Base-by-base conservation (phyloP, 1,139 yeast genomes). In the Yamadazyma membranifaciens region DNA sequence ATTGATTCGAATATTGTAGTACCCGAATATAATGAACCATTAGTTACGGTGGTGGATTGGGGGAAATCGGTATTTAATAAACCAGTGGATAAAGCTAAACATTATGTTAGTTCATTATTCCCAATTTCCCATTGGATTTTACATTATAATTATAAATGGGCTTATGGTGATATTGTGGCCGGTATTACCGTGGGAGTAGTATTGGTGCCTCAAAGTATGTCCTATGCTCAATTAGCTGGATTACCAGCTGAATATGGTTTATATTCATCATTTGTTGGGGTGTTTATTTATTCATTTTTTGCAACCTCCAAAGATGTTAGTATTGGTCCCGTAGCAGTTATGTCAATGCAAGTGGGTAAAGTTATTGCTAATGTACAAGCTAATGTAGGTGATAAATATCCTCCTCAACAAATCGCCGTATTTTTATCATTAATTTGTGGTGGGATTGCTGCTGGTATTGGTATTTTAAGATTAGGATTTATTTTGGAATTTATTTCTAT, bases 241-340 rank as follows among this genome's bases (percentile, higher is more conserved):
- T 74, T 91, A 46, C 74, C 81, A 5, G 81, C 96, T 5, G 84
- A 89, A 61, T 89, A 81, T 52, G 98, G 98, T 39, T 75, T 91
- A 38, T 91, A 91, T 64, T 87, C 96, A 20, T 86, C 96, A 0
- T 91, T 91, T 57, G 85, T 91, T 37, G 98, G 98, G 56, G 95
- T 89, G 13, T 78, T 88, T 59, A 79, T 86, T 42, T 91, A 91
- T 61, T 83, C 95, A 37, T 78, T 89, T 54, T 91, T 91, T 61
- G 98, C 97, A 12, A 91, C 97, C 13, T 86, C 95, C 14, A 91
- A 89, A 64, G 98, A 91, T 71, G 96, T 91, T 34, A 85, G 94
- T 46, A 89, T 91, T 54, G 98, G 97, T 26, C 97, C 98, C 5
- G 98, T 91, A 31, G 98, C 98, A 2, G 97, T 91, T 46, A 89